A percentile compares a stretch with the other conserved stretches of the same genome.
Evolutionary conservation across 2,329 filamentous ascomycete species (phyloP).

Genomic region (Leptographium wingfieldii): DNA sequence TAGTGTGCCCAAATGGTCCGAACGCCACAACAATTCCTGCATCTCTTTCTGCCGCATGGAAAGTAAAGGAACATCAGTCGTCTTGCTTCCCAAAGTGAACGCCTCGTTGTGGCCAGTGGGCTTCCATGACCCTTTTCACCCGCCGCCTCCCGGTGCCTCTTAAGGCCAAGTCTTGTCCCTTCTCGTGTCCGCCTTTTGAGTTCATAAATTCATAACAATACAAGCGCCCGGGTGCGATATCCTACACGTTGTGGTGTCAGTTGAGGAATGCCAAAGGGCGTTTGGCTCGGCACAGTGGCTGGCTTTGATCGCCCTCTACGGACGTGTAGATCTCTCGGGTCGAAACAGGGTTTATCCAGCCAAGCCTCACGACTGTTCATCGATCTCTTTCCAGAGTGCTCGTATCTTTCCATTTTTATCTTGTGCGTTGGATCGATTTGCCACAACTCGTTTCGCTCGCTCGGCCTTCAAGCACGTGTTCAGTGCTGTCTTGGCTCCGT

Average conservation of each 20-base stretch:
- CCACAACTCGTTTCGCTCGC: conserved; percentile 61
- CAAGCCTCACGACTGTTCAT: conserved; percentile 41
- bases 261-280: not conserved
- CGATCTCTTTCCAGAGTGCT: conserved; percentile 67
- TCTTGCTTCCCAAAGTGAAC: not conserved
- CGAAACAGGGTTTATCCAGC: not conserved
- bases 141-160: not conserved
- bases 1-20: not conserved
- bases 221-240: not conserved
- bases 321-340: not conserved
- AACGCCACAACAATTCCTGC: not conserved
- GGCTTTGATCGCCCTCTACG: not conserved
- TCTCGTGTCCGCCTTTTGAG: not conserved
- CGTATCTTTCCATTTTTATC: conserved; percentile 62
- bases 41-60: not conserved
- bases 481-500: conserved; percentile 69
- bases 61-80: not conserved
- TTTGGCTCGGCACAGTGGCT: not conserved
- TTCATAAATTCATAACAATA: not conserved
- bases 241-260: not conserved
- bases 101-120: not conserved
- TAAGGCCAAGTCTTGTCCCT: not conserved
- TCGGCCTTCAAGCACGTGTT: conserved; percentile 75
- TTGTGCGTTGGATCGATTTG: conserved; percentile 60
- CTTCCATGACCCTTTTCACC: not conserved